Conservation (phyloP, 441 rosid genomes). For the Gossypium davidsonii region DNA sequence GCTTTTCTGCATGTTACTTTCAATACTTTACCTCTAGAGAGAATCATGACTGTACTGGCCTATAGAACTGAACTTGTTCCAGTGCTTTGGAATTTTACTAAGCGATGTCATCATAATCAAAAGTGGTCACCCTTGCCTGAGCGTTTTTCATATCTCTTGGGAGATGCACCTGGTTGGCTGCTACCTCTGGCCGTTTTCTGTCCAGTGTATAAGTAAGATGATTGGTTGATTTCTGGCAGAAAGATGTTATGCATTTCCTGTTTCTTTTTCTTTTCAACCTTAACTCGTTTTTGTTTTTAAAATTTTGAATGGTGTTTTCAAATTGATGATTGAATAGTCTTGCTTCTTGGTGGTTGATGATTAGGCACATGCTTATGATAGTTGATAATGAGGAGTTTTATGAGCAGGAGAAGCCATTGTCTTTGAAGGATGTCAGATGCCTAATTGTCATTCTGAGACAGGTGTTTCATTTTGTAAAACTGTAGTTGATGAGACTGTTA, state of each 20-base stretch:
- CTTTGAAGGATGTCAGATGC: slow-evolving; percentile 69
- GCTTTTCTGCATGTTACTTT: slow-evolving; percentile 80
- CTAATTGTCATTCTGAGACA: slow-evolving; percentile 81
- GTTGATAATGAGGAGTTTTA: slow-evolving; percentile 97
- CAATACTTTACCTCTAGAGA: slow-evolving; percentile 72
- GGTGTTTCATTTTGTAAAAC: slow-evolving; percentile 34
- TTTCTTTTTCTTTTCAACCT: background rate
- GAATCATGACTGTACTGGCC: slow-evolving; percentile 84
- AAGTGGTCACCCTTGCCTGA: slow-evolving; percentile 72
- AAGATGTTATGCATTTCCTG: slow-evolving; percentile 2
- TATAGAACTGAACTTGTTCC: slow-evolving; percentile 91
- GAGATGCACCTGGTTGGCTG: slow-evolving; percentile 94
- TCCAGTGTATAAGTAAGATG: slow-evolving; percentile 91
- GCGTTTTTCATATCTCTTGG: slow-evolving; percentile 54
- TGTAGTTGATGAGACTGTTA: background rate
- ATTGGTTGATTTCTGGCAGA: slow-evolving; percentile 15
- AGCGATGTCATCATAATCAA: slow-evolving; percentile 76
- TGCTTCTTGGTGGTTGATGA: slow-evolving; percentile 28
- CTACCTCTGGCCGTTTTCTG: slow-evolving; percentile 92
- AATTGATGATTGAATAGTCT: background rate
- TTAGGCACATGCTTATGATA: slow-evolving; percentile 96
- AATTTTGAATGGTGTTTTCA: background rate
- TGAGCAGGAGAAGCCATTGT: slow-evolving; percentile 87
- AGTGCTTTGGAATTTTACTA: slow-evolving; percentile 89
- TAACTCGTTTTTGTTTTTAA: background rate